phyloP scores from a whole-genome alignment of 495 filamentous ascomycete species.

The Symbiotaphrina buchneri region DNA sequence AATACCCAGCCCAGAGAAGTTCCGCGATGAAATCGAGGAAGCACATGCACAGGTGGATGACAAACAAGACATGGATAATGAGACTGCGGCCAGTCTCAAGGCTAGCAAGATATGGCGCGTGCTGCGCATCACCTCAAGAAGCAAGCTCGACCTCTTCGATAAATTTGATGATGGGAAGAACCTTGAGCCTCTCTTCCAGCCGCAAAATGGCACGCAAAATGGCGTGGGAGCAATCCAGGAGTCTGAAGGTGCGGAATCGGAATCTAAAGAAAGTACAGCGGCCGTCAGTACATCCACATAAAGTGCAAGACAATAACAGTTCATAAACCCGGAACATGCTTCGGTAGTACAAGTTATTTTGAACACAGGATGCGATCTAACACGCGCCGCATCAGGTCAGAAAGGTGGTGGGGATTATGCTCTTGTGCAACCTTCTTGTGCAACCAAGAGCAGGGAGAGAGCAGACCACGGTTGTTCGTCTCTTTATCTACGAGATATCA shows the following conservation, averaged over 20 bases:
- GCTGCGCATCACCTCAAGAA: conserved; percentile 51
- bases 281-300: background rate
- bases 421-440: too few relatives aligned
- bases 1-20: conserved; percentile 29
- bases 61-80: conserved; percentile 44
- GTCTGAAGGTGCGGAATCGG: too few relatives aligned
- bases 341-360: too few relatives aligned
- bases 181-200: conserved; percentile 26
- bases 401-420: too few relatives aligned
- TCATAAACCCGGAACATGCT: background rate
- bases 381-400: too few relatives aligned
- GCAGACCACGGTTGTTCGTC: too few relatives aligned
- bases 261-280: too few relatives aligned
- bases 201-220: conserved; percentile 5
- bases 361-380: too few relatives aligned
- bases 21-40: conserved; percentile 28
- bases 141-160: conserved; percentile 54
- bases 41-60: conserved; percentile 70
- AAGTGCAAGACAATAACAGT: conserved; percentile 6
- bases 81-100: conserved; percentile 39
- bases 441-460: too few relatives aligned
- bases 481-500: too few relatives aligned
- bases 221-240: background rate
- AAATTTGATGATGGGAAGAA: conserved; percentile 67
- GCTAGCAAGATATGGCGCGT: conserved; percentile 77